A percentile compares a stretch with the other conserved stretches of the same genome.
Evolutionary conservation across 495 filamentous ascomycete species (phyloP).

Genomic region (Xylaria castorea): DNA sequence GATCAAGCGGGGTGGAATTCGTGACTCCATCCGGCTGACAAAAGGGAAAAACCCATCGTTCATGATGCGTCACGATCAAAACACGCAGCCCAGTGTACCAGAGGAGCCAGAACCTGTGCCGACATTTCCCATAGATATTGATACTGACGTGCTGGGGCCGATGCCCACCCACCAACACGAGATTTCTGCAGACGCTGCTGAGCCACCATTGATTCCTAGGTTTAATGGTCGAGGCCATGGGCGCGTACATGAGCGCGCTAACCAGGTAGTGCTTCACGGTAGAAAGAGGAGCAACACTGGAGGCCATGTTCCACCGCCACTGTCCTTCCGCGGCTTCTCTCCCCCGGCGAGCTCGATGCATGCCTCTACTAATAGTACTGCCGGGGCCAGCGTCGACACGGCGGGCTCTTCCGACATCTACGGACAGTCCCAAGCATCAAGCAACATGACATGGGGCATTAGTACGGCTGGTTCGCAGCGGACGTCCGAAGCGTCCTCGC

Average conservation of each 20-base stretch:
- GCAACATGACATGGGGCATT: constrained; percentile 50
- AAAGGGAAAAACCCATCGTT: constrained; percentile 72
- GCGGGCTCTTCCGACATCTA: constrained; percentile 67
- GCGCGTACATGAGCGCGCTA: constrained; percentile 53
- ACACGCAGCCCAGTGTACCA: constrained; percentile 28
- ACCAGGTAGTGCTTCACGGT: constrained; percentile 60
- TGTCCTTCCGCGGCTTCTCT: constrained; percentile 78
- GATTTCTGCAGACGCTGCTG: constrained; percentile 61
- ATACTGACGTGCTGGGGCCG: constrained; percentile 31
- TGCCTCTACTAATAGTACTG: constrained; percentile 57
- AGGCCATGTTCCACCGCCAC: constrained; percentile 66
- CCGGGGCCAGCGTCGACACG: constrained; percentile 58
- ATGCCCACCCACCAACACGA: constrained; percentile 47
- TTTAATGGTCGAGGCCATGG: constrained; percentile 62
- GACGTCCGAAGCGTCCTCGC: constrained; percentile 69
- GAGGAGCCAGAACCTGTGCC: constrained; percentile 32
- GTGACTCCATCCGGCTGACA: constrained; percentile 89
- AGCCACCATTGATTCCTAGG: constrained; percentile 80
- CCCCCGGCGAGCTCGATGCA: constrained; percentile 60
- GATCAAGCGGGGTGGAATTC: constrained; percentile 67
- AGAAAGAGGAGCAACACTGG: constrained; percentile 88
- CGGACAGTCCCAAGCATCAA: constrained; percentile 46
- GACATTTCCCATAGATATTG: constrained; percentile 18
- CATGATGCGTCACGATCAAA: constrained; percentile 38
- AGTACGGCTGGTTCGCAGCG: constrained; percentile 51